A percentile compares a stretch with the other conserved stretches of the same genome.
These are phyloP conservation scores for Stagonosporopsis chrysanthemi DNA, from an alignment of 2,329 filamentous ascomycete species.

Conservation along the genomic window DNA sequence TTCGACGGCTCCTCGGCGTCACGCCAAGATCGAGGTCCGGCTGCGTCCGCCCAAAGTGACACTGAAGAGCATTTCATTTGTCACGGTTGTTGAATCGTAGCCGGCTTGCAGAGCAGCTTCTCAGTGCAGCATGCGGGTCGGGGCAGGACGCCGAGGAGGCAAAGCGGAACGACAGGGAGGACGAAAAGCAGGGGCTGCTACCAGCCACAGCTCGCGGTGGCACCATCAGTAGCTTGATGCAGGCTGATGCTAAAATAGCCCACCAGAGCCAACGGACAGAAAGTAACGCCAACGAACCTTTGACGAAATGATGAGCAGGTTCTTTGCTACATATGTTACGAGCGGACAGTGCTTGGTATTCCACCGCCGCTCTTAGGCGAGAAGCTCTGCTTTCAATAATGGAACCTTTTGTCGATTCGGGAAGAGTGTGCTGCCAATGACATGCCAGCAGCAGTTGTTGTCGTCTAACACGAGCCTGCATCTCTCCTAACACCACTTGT, in stretches of 20 bases:
- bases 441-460: neutral
- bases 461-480: slow-evolving; percentile 14
- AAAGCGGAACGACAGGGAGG: neutral
- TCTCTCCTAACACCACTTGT: neutral
- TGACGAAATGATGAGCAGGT: slow-evolving; percentile 3
- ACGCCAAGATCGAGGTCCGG: neutral
- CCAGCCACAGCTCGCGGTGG: slow-evolving; percentile 12
- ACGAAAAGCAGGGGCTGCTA: slow-evolving; percentile 5
- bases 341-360: neutral
- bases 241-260: slow-evolving; percentile 15
- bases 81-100: slow-evolving; percentile 2
- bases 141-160: neutral
- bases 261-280: slow-evolving; percentile 1
- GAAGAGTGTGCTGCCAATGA: neutral
- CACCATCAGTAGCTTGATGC: slow-evolving; percentile 3
- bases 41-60: neutral
- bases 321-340: neutral
- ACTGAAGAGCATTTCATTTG: neutral
- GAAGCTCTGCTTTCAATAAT: neutral
- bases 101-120: neutral
- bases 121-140: neutral
- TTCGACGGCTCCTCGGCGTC: slow-evolving; percentile 7
- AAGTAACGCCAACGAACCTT: slow-evolving; percentile 1
- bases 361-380: neutral
- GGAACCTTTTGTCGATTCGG: neutral